Conservation (phyloP, 306 rosid genomes). For the Pyrus betulifolia region DNA sequence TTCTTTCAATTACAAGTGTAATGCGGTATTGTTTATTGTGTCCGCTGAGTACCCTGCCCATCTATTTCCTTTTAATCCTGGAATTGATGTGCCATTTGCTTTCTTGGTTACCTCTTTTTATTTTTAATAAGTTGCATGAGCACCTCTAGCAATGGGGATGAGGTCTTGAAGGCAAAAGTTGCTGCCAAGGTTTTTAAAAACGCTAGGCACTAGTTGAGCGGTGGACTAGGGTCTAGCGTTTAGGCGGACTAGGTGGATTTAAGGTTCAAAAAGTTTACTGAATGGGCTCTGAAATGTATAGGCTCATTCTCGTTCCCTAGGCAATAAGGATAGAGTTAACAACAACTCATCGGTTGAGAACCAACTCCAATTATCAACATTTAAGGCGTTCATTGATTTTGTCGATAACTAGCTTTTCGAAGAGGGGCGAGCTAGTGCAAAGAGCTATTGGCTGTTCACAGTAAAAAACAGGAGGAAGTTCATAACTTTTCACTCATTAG, state of each 20-base stretch:
- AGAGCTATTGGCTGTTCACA: too few species aligned
- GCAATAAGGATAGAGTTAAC: conserved; percentile 40
- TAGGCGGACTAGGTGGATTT: too few species aligned
- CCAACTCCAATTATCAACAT: conserved; percentile 73
- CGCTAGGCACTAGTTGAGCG: too few species aligned
- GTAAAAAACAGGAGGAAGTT: too few species aligned
- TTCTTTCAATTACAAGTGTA: not conserved
- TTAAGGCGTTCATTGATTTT: conserved; percentile 71
- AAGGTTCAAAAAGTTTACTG: conserved; percentile 46
- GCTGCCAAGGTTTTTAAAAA: conserved; percentile 46
- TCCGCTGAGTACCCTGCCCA: not conserved
- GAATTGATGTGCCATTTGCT: not conserved
- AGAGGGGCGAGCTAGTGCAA: conserved; percentile 20
- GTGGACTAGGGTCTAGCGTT: too few species aligned
- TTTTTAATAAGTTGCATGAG: conserved; percentile 51
- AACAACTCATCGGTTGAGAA: conserved; percentile 54
- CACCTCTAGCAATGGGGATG: conserved; percentile 92
- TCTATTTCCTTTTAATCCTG: not conserved
- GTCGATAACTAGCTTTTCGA: conserved; percentile 74
- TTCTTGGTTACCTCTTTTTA: not conserved
- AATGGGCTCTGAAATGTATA: conserved; percentile 85
- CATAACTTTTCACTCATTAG: too few species aligned
- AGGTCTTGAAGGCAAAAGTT: conserved; percentile 74
- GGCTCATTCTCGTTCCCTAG: conserved; percentile 63
- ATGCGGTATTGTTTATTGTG: not conserved